These are phyloP conservation scores for Metarhizium robertsii DNA, from an alignment of 2,329 filamentous ascomycete species.

Conservation along the genomic window DNA sequence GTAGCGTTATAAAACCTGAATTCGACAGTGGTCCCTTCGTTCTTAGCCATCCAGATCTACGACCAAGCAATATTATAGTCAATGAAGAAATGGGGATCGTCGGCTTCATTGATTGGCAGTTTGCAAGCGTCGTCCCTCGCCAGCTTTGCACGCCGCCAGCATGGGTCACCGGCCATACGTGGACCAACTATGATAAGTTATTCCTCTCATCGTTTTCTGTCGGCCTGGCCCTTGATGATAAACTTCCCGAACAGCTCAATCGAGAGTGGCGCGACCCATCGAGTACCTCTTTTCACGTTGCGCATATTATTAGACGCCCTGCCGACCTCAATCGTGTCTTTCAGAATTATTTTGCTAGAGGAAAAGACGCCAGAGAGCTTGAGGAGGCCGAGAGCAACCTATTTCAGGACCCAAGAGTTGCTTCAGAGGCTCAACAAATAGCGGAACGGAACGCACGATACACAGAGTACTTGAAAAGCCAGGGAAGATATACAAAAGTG, in stretches of 20 bases:
- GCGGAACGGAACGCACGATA: conserved; percentile 1
- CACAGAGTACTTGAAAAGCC: conserved; percentile 2
- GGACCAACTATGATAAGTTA: not conserved
- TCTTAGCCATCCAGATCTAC: conserved; percentile 10
- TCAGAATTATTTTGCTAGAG: not conserved
- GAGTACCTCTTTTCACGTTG: conserved; percentile 1
- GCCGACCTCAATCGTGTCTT: conserved; percentile 1
- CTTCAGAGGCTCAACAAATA: conserved; percentile 3
- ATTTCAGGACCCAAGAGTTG: not conserved
- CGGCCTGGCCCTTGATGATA: not conserved
- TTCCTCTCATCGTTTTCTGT: not conserved
- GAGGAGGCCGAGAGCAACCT: not conserved
- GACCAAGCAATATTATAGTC: conserved; percentile 16
- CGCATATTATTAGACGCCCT: conserved; percentile 1
- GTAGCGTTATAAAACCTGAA: not conserved
- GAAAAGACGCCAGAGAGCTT: not conserved
- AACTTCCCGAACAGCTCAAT: not conserved
- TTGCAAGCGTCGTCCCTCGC: conserved; percentile 8
- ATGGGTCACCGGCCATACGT: conserved; percentile 5
- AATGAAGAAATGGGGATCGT: conserved; percentile 12
- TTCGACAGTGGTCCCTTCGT: conserved; percentile 7
- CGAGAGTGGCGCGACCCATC: conserved; percentile 1
- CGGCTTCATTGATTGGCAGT: conserved; percentile 18
- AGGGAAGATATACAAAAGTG: not conserved
- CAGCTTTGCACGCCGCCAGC: conserved; percentile 11